Evolutionary conservation across 805 yeast species (phyloP).

Genomic region (Yamadazyma phyllophila): DNA sequence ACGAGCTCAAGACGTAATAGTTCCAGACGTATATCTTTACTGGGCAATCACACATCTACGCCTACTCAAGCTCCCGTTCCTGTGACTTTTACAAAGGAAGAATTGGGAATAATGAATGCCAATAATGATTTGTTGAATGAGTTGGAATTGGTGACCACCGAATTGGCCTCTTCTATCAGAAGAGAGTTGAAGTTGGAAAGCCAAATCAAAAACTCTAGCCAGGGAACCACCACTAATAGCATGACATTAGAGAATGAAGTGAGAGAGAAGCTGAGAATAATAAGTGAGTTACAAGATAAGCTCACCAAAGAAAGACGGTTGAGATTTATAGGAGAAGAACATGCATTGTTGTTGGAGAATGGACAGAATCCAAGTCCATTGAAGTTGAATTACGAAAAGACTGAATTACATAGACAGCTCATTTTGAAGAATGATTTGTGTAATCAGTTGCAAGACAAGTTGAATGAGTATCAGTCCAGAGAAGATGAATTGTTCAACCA

Average conservation of each 20-base stretch:
- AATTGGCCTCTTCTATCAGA: slow-evolving; percentile 67
- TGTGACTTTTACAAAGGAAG: slow-evolving; percentile 52
- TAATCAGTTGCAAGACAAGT: slow-evolving; percentile 45
- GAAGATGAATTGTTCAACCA: slow-evolving; percentile 7
- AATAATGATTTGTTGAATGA: slow-evolving; percentile 60
- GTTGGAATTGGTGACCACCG: slow-evolving; percentile 65
- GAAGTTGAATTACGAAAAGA: slow-evolving; percentile 55
- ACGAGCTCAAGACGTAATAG: slow-evolving; percentile 3
- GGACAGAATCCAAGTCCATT: slow-evolving; percentile 53
- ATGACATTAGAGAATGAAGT: slow-evolving; percentile 47
- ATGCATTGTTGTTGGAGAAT: slow-evolving; percentile 54
- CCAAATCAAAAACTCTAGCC: slow-evolving; percentile 25
- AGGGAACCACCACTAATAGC: slow-evolving; percentile 27
- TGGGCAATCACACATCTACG: slow-evolving; percentile 7
- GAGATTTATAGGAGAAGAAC: slow-evolving; percentile 70
- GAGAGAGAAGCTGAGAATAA: slow-evolving; percentile 25
- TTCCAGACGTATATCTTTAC: slow-evolving; percentile 9
- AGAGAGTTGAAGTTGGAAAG: slow-evolving; percentile 64
- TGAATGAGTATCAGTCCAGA: slow-evolving; percentile 33
- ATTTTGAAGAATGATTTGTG: slow-evolving; percentile 48
- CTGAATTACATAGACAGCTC: slow-evolving; percentile 48
- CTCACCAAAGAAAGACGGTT: slow-evolving; percentile 63
- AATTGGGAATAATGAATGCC: slow-evolving; percentile 58
- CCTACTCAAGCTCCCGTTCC: slow-evolving; percentile 10
- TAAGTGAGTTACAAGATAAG: slow-evolving; percentile 54